Evolutionary conservation across 1,284 basidiomycete genomes (phyloP), one percentile per base, ranked within the genome.

Genomic region (Irpex lacteus): DNA sequence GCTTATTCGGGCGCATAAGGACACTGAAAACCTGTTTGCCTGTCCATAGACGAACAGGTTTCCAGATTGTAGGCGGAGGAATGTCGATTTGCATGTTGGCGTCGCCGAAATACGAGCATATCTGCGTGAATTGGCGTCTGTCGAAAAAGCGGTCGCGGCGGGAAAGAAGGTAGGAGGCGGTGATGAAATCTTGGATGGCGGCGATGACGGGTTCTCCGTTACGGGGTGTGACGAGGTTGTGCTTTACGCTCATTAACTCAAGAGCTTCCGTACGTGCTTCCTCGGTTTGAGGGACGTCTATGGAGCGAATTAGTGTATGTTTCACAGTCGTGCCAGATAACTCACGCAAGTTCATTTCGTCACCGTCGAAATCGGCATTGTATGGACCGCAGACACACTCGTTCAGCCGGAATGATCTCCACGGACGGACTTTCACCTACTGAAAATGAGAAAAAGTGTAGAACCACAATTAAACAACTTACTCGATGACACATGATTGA

Each of bases 311-410:
- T 6, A 15, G 49, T 59, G 2, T 62, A 3, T 61, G 49, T 2
- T 19, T 5, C n/a, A 56, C 9, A 53, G 6, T 5, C 11, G 4
- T 59, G 11, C 32, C 8, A 54, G 18, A 59, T 11, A 11, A 81
- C 92, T 70, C 71, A 95, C 95, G 96, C 72, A 99, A 83, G 78
- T 99, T 99, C 98, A 99, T 99, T 78, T 99, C 98, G 76, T 99
- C 98, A 68, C 98, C 98, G 75, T 99, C 98, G 72, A 99, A 99
- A 81, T 99, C 98, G 62, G 98, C 98, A 74, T 98, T 98, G 81
- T 99, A 99, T 1, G 98, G 98, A 60, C 95, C 97, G 78, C 98
- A 99, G 7, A 98, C 98, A 86, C 98, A 99, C 76, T 99, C 98
- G 75, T 99, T 99, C 64, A 99, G 81, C 58, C 98, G 88, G 81